Conservation (phyloP, 2,329 filamentous ascomycete genomes). For the Aspergillus caelatus region DNA sequence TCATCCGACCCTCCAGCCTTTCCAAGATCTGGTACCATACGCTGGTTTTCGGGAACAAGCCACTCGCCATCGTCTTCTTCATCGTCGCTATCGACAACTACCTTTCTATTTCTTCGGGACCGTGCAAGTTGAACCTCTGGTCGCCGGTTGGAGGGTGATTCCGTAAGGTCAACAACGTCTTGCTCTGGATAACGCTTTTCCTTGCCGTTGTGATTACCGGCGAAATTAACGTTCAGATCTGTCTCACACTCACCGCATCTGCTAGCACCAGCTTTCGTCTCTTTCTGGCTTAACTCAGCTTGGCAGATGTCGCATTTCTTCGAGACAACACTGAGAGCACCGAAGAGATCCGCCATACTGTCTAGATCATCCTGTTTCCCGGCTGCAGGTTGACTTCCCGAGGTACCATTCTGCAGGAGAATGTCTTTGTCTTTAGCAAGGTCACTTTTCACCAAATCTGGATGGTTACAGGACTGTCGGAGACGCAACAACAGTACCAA, state of each 20-base stretch:
- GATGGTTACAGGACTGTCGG: conserved; percentile 93
- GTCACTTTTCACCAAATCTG: conserved; percentile 81
- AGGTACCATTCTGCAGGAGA: conserved; percentile 63
- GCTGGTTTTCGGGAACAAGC: conserved; percentile 73
- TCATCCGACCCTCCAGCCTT: conserved; percentile 84
- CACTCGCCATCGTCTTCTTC: conserved; percentile 74
- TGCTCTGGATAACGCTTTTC: conserved; percentile 49
- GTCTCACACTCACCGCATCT: conserved; percentile 74
- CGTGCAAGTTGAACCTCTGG: conserved; percentile 28
- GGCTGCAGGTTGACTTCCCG: conserved; percentile 52
- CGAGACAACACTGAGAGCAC: conserved; percentile 74
- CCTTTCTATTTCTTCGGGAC: conserved; percentile 42
- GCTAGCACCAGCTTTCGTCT: conserved; percentile 55
- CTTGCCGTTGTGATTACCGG: conserved; percentile 38
- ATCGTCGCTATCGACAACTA: conserved; percentile 58
- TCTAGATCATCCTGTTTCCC: conserved; percentile 70
- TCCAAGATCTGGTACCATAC: conserved; percentile 63
- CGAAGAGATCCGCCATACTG: conserved; percentile 81
- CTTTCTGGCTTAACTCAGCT: conserved; percentile 62
- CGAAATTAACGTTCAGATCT: conserved; percentile 67
- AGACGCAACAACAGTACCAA: conserved; percentile 88
- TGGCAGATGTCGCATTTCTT: conserved; percentile 87
- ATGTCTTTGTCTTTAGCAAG: conserved; percentile 87
- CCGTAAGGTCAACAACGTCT: conserved; percentile 37
- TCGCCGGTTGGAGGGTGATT: conserved; percentile 25